Base-by-base conservation (phyloP, 257 asterid genomes). In the Ilex aquifolium region DNA sequence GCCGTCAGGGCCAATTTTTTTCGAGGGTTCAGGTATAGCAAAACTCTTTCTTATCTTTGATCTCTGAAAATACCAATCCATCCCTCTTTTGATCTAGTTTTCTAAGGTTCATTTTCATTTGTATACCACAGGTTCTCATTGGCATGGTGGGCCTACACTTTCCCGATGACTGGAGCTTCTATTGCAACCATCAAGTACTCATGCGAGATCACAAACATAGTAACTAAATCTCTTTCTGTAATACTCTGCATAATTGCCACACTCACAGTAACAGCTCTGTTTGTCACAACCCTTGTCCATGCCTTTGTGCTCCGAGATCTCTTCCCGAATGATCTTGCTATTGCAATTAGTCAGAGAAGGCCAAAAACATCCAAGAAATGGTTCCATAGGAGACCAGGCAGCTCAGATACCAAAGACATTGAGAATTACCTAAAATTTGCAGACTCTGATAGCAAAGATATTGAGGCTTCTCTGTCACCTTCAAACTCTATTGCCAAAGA, bases 141-240 rank as follows among this genome's bases (percentile, higher is more conserved):
- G 66, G 89, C 91, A 13, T 90, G 97, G 96, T 90, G 97, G 97
- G 97, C 95, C 7, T 90, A 90, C 77, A 90, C 97, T 7, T 88
- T 90, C 61, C 96, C 97, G 0, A 88, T 88, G 97, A 88, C 97
- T 0, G 89, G 91, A 29, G 95, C 88, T 0, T 95, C 87, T 8
- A 72, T 84, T 6, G 95, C 95, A 5, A 85, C 93, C 13, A 78
- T 88, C 49, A 78, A 72, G 57, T 88, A 88, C 81, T 68, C 97
- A 6, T 31, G 54, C 13, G 80, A 53, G 59, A 91, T 85, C 12
- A 60, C 77, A n/a, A 79, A 69, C 44, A 7, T 42, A 1, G 60
- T 71, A 31, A 79, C 95, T 14, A 79, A 72, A 62, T 40, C 54
- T 50, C 31, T 88, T 63, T 59, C 85, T 0, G 74, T 84, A 3